These are phyloP conservation scores for Alternaria rosae DNA, from an alignment of 2,329 filamentous ascomycete species.

Conservation along the genomic window DNA sequence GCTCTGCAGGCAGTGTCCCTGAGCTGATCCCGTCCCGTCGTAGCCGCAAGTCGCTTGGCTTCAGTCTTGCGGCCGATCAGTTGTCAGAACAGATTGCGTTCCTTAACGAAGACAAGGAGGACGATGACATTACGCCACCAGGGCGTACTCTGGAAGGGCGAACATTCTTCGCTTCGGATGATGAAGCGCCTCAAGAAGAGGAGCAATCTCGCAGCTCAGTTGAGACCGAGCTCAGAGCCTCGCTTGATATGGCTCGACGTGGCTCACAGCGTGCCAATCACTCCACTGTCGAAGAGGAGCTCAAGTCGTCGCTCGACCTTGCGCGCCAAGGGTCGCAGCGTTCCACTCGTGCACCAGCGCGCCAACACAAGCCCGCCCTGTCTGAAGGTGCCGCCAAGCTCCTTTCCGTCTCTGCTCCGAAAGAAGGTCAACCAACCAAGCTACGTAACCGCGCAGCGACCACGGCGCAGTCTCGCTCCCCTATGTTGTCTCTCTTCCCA, in stretches of 20 bases:
- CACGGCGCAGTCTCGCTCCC: slow-evolving; percentile 30
- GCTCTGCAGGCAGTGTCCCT: slow-evolving; percentile 49
- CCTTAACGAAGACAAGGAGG: slow-evolving; percentile 39
- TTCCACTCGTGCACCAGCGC: slow-evolving; percentile 16
- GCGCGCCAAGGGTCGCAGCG: slow-evolving; percentile 32
- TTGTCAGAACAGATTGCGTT: slow-evolving; percentile 44
- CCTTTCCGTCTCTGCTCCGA: slow-evolving; percentile 17
- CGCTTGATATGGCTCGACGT: slow-evolving; percentile 37
- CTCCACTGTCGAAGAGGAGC: slow-evolving; percentile 20
- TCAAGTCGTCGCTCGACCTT: slow-evolving; percentile 31
- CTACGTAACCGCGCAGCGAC: slow-evolving; percentile 39
- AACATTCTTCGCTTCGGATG: slow-evolving; percentile 42
- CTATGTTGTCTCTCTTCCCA: slow-evolving; percentile 46
- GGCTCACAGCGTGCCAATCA: slow-evolving; percentile 31
- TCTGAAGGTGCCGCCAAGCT: slow-evolving; percentile 46
- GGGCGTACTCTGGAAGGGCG: slow-evolving; percentile 30
- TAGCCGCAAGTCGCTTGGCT: slow-evolving; percentile 36
- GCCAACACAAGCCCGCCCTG: slow-evolving; percentile 42
- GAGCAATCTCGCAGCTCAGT: slow-evolving; percentile 13
- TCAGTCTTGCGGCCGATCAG: slow-evolving; percentile 42
- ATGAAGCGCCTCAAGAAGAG: slow-evolving; percentile 22
- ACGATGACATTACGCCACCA: slow-evolving; percentile 41
- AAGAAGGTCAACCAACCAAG: slow-evolving; percentile 16
- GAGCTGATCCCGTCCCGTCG: slow-evolving; percentile 48
- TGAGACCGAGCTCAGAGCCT: slow-evolving; percentile 32